Percentiles rank a stretch among this genome's conserved stretches.
Conservation (phyloP, 768 basidiomycete species). For the Serendipita sp. region DNA sequence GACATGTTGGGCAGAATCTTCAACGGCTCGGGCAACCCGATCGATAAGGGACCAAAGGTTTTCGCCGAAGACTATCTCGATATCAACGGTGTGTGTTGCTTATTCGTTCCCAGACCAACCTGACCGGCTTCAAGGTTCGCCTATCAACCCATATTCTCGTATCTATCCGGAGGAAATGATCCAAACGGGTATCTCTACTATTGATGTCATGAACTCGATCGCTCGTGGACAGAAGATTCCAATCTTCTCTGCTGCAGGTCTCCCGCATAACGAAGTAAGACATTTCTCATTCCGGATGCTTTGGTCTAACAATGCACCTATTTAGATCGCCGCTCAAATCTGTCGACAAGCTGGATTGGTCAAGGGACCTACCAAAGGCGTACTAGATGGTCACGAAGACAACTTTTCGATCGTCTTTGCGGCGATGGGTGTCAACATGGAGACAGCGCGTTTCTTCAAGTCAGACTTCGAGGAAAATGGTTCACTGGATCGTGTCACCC, state of each 20-base stretch:
- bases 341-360: conserved; percentile 98
- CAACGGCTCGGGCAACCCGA: conserved; percentile 96
- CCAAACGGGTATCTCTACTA: conserved; percentile 98
- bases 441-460: conserved; percentile 99
- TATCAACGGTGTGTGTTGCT: conserved; percentile 67
- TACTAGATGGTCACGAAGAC: conserved; percentile 97
- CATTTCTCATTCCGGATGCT: not conserved
- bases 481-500: conserved; percentile 87
- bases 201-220: conserved; percentile 96
- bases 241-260: conserved; percentile 96
- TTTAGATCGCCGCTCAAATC: conserved; percentile 99
- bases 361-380: conserved; percentile 90
- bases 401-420: conserved; percentile 99
- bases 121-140: conserved; percentile 48
- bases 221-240: conserved; percentile 99
- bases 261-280: conserved; percentile 92
- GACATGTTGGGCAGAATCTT: conserved; percentile 99
- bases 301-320: conserved; percentile 9
- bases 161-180: conserved; percentile 99
- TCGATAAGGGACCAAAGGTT: conserved; percentile 96
- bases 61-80: conserved; percentile 99
- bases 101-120: conserved; percentile 6
- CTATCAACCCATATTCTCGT: conserved; percentile 94
- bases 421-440: conserved; percentile 99
- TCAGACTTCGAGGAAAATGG: conserved; percentile 99